Evolutionary conservation across 345 rosid genomes (phyloP).

Genomic region (Acer saccharum): DNA sequence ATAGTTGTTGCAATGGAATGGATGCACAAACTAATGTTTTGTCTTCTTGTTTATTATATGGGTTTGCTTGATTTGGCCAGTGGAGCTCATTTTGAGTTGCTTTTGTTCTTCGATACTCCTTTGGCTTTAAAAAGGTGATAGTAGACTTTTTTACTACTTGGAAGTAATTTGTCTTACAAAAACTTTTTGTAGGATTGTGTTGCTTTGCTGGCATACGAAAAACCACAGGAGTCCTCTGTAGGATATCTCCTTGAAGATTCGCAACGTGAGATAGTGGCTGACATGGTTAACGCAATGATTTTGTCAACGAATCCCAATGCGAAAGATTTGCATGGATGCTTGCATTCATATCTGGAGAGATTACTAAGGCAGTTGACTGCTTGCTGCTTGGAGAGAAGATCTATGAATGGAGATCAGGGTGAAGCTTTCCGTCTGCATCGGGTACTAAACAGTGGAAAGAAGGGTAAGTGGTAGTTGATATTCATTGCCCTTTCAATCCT

Average conservation of each 20-base stretch:
- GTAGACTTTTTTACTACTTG: neutral
- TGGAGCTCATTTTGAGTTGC: neutral
- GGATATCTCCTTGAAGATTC: conserved; percentile 78
- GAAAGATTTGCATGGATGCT: conserved; percentile 50
- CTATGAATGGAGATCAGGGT: conserved; percentile 76
- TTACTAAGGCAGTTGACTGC: conserved; percentile 80
- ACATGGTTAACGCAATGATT: conserved; percentile 77
- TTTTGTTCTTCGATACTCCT: conserved; percentile 4
- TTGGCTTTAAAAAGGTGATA: conserved; percentile 1
- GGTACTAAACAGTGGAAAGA: conserved; percentile 44
- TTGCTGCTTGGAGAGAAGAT: conserved; percentile 75
- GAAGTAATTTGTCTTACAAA: neutral
- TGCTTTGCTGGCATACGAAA: conserved; percentile 79
- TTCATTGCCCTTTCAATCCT: neutral
- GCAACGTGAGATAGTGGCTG: conserved; percentile 89
- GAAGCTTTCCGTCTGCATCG: conserved; percentile 73
- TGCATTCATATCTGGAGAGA: conserved; percentile 72
- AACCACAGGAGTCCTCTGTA: conserved; percentile 62
- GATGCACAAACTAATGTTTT: neutral
- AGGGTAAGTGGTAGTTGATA: conserved; percentile 34
- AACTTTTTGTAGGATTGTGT: conserved; percentile 63
- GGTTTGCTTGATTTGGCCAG: too few species aligned
- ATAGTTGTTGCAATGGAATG: neutral
- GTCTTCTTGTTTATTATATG: neutral
- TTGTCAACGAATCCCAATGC: conserved; percentile 68